These are phyloP conservation scores for Rosa persica DNA, from an alignment of 306 rosid genomes.

Conservation along the genomic window DNA sequence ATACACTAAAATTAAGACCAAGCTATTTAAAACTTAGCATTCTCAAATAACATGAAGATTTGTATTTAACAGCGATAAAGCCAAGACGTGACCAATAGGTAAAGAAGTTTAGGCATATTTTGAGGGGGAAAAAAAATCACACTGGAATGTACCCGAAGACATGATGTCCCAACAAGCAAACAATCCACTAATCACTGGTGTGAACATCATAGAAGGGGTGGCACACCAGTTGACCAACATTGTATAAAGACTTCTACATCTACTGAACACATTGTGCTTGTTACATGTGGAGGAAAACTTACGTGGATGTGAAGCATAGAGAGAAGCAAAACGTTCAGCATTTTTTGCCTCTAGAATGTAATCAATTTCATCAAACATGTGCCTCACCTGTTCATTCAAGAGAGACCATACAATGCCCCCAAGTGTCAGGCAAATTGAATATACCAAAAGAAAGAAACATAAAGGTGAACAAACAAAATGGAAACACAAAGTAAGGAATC, in stretches of 20 bases:
- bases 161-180: background rate
- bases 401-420: background rate
- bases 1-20: background rate
- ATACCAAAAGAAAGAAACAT: constrained; percentile 6
- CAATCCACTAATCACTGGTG: background rate
- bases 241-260: background rate
- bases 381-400: constrained; percentile 76
- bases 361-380: constrained; percentile 98
- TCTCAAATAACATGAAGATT: background rate
- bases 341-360: constrained; percentile 83
- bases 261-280: background rate
- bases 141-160: background rate
- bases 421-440: constrained; percentile 20
- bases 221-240: background rate
- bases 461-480: background rate
- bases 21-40: background rate
- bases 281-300: constrained; percentile 33
- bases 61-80: background rate
- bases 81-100: background rate
- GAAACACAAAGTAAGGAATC: background rate
- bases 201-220: background rate
- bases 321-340: constrained; percentile 89
- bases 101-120: background rate
- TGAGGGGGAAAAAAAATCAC: background rate
- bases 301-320: constrained; percentile 63